Percentiles rank a stretch among this genome's conserved stretches.
These are phyloP conservation scores for Lentinula raphanica DNA, from an alignment of 768 basidiomycete genomes.

Conservation along the genomic window DNA sequence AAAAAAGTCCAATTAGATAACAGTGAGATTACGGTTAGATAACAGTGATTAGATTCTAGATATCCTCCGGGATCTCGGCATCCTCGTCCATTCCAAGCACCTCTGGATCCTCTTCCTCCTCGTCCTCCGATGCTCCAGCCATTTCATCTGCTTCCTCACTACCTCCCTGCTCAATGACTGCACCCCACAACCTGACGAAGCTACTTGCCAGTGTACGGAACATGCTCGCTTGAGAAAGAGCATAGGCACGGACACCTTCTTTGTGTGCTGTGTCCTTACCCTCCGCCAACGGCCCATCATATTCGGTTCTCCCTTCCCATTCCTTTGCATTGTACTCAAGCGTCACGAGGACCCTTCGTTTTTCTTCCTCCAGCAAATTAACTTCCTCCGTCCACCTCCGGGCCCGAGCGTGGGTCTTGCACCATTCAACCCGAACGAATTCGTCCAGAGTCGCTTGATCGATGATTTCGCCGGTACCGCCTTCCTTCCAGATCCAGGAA, in stretches of 20 bases:
- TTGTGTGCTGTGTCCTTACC: background rate
- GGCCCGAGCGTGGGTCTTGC: background rate
- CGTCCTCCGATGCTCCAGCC: background rate
- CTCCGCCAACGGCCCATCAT: background rate
- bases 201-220: background rate
- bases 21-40: background rate
- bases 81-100: background rate
- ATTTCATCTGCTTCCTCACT: background rate
- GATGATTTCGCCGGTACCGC: background rate
- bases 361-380: background rate
- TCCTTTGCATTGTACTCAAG: background rate
- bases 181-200: background rate
- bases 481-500: background rate
- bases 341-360: background rate
- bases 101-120: background rate
- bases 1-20: background rate
- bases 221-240: background rate
- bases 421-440: background rate
- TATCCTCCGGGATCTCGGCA: background rate
- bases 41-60: too few relatives aligned
- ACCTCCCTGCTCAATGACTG: background rate
- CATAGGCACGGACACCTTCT: background rate
- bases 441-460: background rate
- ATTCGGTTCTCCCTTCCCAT: background rate
- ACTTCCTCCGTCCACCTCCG: background rate